These are phyloP conservation scores for Plectranthus barbatus DNA, from an alignment of 257 asterid genomes.

Conservation along the genomic window DNA sequence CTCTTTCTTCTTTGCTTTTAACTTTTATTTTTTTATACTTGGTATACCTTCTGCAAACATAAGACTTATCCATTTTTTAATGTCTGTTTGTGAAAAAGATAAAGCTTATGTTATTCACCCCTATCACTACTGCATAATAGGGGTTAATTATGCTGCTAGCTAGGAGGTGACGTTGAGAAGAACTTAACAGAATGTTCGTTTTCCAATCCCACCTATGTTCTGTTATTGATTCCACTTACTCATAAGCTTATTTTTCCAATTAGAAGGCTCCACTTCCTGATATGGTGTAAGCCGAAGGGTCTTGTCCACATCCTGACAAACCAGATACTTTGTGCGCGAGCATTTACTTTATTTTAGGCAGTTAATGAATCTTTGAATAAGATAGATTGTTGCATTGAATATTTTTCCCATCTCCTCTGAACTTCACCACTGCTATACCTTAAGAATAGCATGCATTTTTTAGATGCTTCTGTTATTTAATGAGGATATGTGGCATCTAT, in stretches of 20 bases:
- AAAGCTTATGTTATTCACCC: too few relatives aligned
- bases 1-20: not conserved
- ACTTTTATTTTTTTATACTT: too few relatives aligned
- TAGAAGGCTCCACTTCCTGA: not conserved
- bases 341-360: not conserved
- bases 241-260: not conserved
- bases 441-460: not conserved
- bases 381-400: not conserved
- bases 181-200: not conserved
- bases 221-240: not conserved
- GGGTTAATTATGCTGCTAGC: not conserved
- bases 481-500: not conserved
- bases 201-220: not conserved
- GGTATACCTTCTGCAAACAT: too few relatives aligned
- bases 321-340: not conserved
- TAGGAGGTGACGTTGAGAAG: not conserved
- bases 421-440: not conserved
- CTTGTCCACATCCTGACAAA: not conserved
- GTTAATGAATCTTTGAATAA: not conserved
- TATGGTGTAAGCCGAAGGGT: not conserved
- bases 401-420: not conserved
- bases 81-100: not conserved
- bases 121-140: not conserved
- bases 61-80: not conserved
- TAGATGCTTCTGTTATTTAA: constrained; percentile 1